These are phyloP conservation scores for Cyclotella baltica DNA, from an alignment of 108 stramenopile species.

Conservation along the genomic window DNA sequence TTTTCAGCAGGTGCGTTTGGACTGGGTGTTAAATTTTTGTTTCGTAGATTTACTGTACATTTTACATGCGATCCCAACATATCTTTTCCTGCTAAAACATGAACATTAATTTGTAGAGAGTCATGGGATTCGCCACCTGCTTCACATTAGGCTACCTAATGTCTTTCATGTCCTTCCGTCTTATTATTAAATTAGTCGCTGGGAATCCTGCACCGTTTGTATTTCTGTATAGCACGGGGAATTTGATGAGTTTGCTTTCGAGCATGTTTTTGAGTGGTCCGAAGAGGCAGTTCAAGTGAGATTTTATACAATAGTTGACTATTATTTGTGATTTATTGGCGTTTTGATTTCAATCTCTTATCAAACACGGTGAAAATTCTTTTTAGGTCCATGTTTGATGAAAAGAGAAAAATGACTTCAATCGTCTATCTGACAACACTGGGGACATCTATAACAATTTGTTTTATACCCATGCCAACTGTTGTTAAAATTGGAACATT, in stretches of 20 bases:
- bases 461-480: constrained; percentile 73
- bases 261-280: constrained; percentile 53
- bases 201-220: constrained; percentile 89
- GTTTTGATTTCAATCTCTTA: constrained; percentile 45
- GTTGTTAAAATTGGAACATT: constrained; percentile 61
- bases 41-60: background rate
- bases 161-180: constrained; percentile 82
- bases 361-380: background rate
- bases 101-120: constrained; percentile 24
- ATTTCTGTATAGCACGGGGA: constrained; percentile 67
- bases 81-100: background rate
- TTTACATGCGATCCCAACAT: background rate
- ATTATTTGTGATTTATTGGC: background rate
- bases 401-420: constrained; percentile 62
- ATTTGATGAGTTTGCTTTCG: constrained; percentile 37
- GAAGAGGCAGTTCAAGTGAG: constrained; percentile 50
- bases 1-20: constrained; percentile 72
- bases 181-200: constrained; percentile 78
- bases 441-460: constrained; percentile 62
- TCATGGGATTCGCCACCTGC: constrained; percentile 73
- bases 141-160: constrained; percentile 84
- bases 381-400: constrained; percentile 79
- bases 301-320: constrained; percentile 38
- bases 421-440: constrained; percentile 77
- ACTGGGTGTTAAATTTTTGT: background rate